A percentile compares a stretch with the other conserved stretches of the same genome.
phyloP scores from a whole-genome alignment of 2,329 filamentous ascomycete genomes.

The Aspergillus puulaauensis region DNA sequence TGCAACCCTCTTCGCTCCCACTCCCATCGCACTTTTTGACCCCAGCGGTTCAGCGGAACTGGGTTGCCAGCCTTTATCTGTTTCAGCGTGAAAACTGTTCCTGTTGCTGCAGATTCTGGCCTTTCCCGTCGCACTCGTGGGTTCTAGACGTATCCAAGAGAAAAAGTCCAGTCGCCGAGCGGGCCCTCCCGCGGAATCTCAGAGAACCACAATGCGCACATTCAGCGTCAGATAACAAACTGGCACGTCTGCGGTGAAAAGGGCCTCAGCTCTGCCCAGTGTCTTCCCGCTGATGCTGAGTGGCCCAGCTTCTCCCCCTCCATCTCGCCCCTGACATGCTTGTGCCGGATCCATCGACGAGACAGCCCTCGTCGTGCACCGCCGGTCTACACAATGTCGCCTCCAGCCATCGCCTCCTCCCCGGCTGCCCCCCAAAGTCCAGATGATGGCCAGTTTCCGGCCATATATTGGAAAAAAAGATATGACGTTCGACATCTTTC shows the following conservation, averaged over 20 bases:
- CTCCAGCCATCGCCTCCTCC: slow-evolving; percentile 8
- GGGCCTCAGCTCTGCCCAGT: neutral
- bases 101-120: neutral
- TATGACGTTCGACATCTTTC: slow-evolving; percentile 31
- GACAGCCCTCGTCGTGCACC: slow-evolving; percentile 19
- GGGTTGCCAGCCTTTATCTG: slow-evolving; percentile 4
- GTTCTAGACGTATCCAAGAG: neutral
- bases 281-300: slow-evolving; percentile 6
- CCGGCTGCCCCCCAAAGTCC: slow-evolving; percentile 11
- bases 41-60: neutral
- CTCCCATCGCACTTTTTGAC: slow-evolving; percentile 1
- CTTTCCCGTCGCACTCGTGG: neutral
- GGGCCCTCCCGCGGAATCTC: slow-evolving; percentile 11
- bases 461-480: slow-evolving; percentile 25
- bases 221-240: slow-evolving; percentile 9
- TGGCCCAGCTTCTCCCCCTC: slow-evolving; percentile 6
- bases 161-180: slow-evolving; percentile 1
- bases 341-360: slow-evolving; percentile 19
- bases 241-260: neutral
- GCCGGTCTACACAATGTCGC: slow-evolving; percentile 17
- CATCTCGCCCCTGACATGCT: slow-evolving; percentile 22
- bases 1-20: slow-evolving; percentile 5
- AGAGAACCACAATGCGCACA: slow-evolving; percentile 12
- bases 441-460: slow-evolving; percentile 12
- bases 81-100: neutral